Evolutionary conservation across 2,329 filamentous ascomycete genomes (phyloP).

Genomic region (Cryoendolithus antarcticus): DNA sequence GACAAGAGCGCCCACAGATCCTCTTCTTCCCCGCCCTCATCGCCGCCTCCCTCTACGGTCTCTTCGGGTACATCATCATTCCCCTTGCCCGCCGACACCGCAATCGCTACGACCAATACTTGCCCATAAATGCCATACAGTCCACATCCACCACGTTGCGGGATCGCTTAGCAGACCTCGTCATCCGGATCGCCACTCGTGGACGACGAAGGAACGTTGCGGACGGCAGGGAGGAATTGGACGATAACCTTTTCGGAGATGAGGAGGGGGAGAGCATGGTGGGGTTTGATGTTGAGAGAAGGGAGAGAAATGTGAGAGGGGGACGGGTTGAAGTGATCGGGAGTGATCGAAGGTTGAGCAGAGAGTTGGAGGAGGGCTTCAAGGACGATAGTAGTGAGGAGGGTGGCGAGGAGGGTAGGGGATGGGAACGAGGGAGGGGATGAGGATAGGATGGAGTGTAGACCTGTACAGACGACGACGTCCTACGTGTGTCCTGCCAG

Average conservation of each 20-base stretch:
- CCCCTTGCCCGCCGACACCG: slow-evolving; percentile 33
- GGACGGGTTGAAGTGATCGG: slow-evolving; percentile 31
- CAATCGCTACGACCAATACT: slow-evolving; percentile 32
- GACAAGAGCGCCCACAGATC: slow-evolving; percentile 18
- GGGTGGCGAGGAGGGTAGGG: slow-evolving; percentile 13
- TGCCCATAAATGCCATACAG: slow-evolving; percentile 20
- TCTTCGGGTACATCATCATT: slow-evolving; percentile 29
- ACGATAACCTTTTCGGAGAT: slow-evolving; percentile 28
- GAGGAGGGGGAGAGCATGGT: slow-evolving; percentile 37
- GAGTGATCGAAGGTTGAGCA: slow-evolving; percentile 52
- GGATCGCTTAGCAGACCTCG: slow-evolving; percentile 23
- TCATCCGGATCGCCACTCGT: slow-evolving; percentile 20
- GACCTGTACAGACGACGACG: no score
- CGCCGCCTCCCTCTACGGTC: slow-evolving; percentile 30
- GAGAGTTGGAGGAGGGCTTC: slow-evolving; percentile 68
- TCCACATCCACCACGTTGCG: slow-evolving; percentile 17
- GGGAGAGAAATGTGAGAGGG: slow-evolving; percentile 19
- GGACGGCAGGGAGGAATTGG: slow-evolving; percentile 12
- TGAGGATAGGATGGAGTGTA: no score
- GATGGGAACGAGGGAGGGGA: neutral
- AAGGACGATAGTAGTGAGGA: slow-evolving; percentile 61
- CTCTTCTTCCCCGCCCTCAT: slow-evolving; percentile 33
- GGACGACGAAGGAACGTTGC: slow-evolving; percentile 14
- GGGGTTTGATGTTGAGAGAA: slow-evolving; percentile 27
- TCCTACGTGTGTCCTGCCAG: no score